Evolutionary conservation across 768 basidiomycete genomes (phyloP).

Genomic region (Leccinum subgranulosum): DNA sequence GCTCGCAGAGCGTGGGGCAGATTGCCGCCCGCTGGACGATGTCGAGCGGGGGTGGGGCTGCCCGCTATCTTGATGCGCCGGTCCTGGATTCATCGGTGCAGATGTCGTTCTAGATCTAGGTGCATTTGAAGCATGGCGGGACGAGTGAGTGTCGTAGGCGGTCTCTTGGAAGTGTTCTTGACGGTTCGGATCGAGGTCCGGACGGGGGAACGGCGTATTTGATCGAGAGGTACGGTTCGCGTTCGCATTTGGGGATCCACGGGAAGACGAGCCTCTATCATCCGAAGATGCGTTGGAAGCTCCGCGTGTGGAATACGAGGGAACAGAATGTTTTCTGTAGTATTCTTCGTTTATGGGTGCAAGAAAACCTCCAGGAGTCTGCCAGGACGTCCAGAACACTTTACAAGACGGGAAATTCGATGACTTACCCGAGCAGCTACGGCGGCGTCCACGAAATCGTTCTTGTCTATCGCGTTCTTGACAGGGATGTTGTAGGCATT

Average conservation of each 20-base stretch:
- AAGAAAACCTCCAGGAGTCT: conserved; percentile 65
- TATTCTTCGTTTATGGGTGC: conserved; percentile 55
- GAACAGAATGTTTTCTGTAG: conserved; percentile 31
- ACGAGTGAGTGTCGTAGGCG: conserved; percentile 9
- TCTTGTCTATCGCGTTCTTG: conserved; percentile 68
- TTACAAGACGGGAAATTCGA: background rate
- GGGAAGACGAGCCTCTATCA: conserved; percentile 14
- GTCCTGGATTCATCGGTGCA: conserved; percentile 14
- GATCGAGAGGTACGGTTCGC: conserved; percentile 21
- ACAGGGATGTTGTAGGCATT: conserved; percentile 66
- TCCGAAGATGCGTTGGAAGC: conserved; percentile 15
- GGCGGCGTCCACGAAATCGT: conserved; percentile 70
- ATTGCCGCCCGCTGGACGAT: conserved; percentile 16
- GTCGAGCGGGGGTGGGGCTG: conserved; percentile 14
- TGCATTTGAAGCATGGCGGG: conserved; percentile 13
- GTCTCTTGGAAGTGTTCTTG: conserved; percentile 18
- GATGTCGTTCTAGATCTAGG: conserved; percentile 23
- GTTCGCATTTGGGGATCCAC: conserved; percentile 8
- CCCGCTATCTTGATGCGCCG: background rate
- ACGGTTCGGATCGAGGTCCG: conserved; percentile 55
- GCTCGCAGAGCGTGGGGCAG: conserved; percentile 8
- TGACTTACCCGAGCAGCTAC: conserved; percentile 47
- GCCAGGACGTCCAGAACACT: background rate
- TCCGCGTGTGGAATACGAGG: conserved; percentile 10
- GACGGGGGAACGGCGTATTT: conserved; percentile 49